Evolutionary conservation across 768 basidiomycete genomes (phyloP), one percentile per base, ranked within the genome.

Genomic region (Hirschioporus abietinus): DNA sequence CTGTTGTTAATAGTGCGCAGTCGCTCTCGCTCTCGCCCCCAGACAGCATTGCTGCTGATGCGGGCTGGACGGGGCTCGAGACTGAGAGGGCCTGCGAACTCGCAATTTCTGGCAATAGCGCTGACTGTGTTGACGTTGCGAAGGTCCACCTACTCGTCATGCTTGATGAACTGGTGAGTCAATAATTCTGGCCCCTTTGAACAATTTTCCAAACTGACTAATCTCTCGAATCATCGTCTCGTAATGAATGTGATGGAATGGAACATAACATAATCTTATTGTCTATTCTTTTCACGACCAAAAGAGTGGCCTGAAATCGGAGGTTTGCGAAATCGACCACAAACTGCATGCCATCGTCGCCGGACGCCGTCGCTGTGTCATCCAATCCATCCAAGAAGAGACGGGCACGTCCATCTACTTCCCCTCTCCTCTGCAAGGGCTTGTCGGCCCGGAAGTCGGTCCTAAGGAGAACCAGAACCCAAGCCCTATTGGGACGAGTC

Each of bases 401-500:
- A 98, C 96, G 0, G 96, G 90, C 0, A 98, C 96, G 64, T 99
- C 98, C 73, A 93, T 99, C 68, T 99, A 98, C 77, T 86, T 92
- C 69, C 96, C 96, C 27, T 93, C 93, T 0, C 91, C 94, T 42
- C 79, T 98, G 58, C 93, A 94, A 72, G 94, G 92, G 57, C 85
- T 96, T 25, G 81, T 93, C 58, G 91, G 93, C 25, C 85, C 88
- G 12, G 88, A 92, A 67, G 75, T 86, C 63, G 70, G 70, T 18
- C 75, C 76, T 60, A 64, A 73, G 1, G 77, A 79, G 64, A 76
- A 80, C 23, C 80, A 81, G 57, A 72, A 77, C 57, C 77, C 80
- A 30, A 78, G 78, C 12, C 77, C 80, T 20, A 68, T 76, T 34
- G 72, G 71, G 23, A 35, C 78, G 72, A 76, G 73, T 76, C 66